Evolutionary conservation across 495 filamentous ascomycete species (phyloP).

Genomic region (Neurospora pannonica): DNA sequence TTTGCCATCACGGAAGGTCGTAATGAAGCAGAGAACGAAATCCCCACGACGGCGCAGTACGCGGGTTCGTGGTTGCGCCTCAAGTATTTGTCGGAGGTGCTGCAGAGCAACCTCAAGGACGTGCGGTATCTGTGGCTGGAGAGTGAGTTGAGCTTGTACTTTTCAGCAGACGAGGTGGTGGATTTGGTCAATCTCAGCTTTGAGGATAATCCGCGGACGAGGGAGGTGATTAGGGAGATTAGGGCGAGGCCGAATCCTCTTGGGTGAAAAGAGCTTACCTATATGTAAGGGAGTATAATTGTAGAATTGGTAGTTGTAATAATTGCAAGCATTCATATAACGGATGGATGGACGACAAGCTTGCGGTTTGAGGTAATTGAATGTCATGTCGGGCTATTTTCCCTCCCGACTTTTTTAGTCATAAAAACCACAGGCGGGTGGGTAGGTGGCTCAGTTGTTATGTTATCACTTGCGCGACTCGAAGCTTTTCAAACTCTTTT

Average conservation of each 20-base stretch:
- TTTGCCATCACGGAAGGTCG: not conserved
- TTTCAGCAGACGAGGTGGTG: conserved; percentile 72
- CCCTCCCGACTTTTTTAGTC: not conserved
- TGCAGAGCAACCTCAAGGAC: conserved; percentile 83
- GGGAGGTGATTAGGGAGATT: conserved; percentile 73
- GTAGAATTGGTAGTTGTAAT: not conserved
- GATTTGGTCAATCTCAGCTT: conserved; percentile 86
- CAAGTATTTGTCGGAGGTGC: conserved; percentile 76
- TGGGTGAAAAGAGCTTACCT: not conserved
- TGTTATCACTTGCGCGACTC: not conserved
- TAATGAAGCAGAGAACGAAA: conserved; percentile 10
- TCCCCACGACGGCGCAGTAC: conserved; percentile 70
- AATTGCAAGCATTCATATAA: not conserved
- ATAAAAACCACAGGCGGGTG: not conserved
- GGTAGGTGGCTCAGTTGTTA: not conserved
- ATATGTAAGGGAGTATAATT: not conserved
- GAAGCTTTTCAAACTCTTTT: not conserved
- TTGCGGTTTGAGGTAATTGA: not conserved
- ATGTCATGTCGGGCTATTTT: not conserved
- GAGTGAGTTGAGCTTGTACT: conserved; percentile 74
- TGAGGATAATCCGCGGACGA: conserved; percentile 72
- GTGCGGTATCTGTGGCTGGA: conserved; percentile 85
- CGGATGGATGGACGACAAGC: not conserved
- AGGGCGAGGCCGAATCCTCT: conserved; percentile 35
- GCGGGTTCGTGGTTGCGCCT: conserved; percentile 79